Conservation (phyloP, 176 grass and related monocot genomes). For the Oryza glaberrima region DNA sequence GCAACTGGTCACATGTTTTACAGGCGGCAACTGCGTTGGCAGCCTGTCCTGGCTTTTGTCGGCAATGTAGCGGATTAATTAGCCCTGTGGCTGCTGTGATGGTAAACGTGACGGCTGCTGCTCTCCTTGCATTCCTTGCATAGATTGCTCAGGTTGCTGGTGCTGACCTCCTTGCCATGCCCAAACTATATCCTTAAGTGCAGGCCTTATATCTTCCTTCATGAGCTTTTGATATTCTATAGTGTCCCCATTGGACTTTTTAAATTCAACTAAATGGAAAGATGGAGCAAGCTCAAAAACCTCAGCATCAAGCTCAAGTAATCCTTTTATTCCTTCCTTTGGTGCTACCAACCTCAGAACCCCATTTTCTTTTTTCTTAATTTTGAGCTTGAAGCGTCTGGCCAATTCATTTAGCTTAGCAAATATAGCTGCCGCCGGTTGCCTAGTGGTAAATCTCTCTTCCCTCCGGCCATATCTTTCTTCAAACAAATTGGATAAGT, state of each 20-base stretch:
- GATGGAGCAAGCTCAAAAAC: conserved; percentile 61
- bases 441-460: conserved; percentile 57
- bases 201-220: conserved; percentile 57
- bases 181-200: conserved; percentile 55
- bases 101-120: conserved; percentile 12
- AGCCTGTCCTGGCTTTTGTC: neutral
- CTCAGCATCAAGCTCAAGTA: conserved; percentile 56
- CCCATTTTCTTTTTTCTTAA: conserved; percentile 63
- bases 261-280: conserved; percentile 54
- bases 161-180: conserved; percentile 42
- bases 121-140: conserved; percentile 32
- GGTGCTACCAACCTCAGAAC: conserved; percentile 48
- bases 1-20: neutral
- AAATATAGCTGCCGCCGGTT: conserved; percentile 47
- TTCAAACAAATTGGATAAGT: conserved; percentile 64
- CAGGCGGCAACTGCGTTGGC: neutral
- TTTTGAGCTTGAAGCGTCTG: conserved; percentile 49
- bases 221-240: conserved; percentile 58
- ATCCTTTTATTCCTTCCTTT: conserved; percentile 64
- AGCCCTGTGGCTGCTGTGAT: conserved; percentile 36
- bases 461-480: conserved; percentile 37
- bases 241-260: conserved; percentile 58
- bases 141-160: conserved; percentile 2
- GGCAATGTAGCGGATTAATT: neutral
- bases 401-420: conserved; percentile 61